Percentiles rank a stretch among this genome's conserved stretches.
These are phyloP conservation scores for Manihot esculenta DNA, from an alignment of 441 rosid genomes.

Conservation along the genomic window DNA sequence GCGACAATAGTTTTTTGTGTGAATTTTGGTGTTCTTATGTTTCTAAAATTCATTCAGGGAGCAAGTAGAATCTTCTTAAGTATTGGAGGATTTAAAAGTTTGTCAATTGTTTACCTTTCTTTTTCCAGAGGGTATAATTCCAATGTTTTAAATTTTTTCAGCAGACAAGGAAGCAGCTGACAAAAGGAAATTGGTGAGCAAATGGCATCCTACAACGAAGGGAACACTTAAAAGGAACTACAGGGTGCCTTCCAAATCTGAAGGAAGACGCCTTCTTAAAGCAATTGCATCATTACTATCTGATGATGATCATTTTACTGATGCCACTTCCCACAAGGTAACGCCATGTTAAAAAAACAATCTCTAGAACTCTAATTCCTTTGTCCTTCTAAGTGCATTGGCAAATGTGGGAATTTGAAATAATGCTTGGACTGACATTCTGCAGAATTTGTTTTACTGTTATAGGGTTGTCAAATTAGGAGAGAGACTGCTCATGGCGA, in stretches of 20 bases:
- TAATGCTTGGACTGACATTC: background rate
- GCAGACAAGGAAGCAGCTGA: slow-evolving; percentile 73
- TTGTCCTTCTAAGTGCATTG: background rate
- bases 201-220: slow-evolving; percentile 94
- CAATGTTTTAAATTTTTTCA: background rate
- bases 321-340: slow-evolving; percentile 94
- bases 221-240: slow-evolving; percentile 91
- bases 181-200: slow-evolving; percentile 77
- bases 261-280: slow-evolving; percentile 80
- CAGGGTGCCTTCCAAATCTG: slow-evolving; percentile 82
- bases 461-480: slow-evolving; percentile 97
- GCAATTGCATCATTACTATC: slow-evolving; percentile 81
- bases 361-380: background rate
- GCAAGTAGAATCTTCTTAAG: too few relatives aligned
- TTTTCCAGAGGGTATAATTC: background rate
- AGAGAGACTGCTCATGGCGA: slow-evolving; percentile 96
- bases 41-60: too few relatives aligned
- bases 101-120: background rate
- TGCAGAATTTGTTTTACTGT: too few relatives aligned
- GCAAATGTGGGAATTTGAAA: background rate
- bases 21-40: too few relatives aligned
- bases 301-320: slow-evolving; percentile 85
- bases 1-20: too few relatives aligned
- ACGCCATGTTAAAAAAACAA: background rate
- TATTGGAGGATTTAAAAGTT: too few relatives aligned